These are phyloP conservation scores for Irpex sp. DNA, from an alignment of 1,284 basidiomycete species.

Conservation along the genomic window DNA sequence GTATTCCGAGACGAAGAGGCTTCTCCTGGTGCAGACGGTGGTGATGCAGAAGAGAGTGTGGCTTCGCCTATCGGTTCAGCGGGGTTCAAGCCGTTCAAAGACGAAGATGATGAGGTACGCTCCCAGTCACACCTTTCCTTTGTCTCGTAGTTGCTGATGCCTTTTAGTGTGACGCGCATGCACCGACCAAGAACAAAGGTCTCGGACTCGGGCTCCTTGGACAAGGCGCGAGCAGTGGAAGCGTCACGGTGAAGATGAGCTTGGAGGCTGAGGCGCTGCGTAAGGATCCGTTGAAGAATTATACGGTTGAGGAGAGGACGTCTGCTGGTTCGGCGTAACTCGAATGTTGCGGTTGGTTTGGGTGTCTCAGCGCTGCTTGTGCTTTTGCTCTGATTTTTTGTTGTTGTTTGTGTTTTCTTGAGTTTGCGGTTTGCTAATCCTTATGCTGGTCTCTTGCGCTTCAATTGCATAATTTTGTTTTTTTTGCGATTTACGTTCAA, in stretches of 20 bases:
- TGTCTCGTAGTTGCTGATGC: neutral
- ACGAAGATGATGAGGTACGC: slow-evolving; percentile 7
- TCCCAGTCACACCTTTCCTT: no score
- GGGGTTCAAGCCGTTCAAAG: neutral
- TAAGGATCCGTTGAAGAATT: slow-evolving; percentile 77
- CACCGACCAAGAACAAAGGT: neutral
- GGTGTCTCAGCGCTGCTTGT: no score
- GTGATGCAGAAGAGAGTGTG: neutral
- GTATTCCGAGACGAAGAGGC: slow-evolving; percentile 14
- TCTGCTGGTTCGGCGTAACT: slow-evolving; percentile 9
- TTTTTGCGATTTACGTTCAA: no score
- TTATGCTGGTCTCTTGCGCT: slow-evolving; percentile 53
- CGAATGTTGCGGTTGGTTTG: neutral
- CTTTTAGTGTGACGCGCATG: neutral
- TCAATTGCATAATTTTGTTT: no score
- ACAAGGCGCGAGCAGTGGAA: slow-evolving; percentile 15
- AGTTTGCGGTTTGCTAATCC: no score
- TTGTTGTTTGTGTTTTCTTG: no score
- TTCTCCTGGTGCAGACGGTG: neutral
- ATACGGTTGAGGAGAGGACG: slow-evolving; percentile 30
- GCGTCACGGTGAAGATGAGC: slow-evolving; percentile 36
- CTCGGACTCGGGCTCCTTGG: slow-evolving; percentile 4
- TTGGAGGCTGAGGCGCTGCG: slow-evolving; percentile 72
- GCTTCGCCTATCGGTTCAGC: neutral
- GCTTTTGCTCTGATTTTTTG: no score